Base-by-base conservation (phyloP, 176 grass and related monocot genomes). In the Dendrocalamus sinicus region DNA sequence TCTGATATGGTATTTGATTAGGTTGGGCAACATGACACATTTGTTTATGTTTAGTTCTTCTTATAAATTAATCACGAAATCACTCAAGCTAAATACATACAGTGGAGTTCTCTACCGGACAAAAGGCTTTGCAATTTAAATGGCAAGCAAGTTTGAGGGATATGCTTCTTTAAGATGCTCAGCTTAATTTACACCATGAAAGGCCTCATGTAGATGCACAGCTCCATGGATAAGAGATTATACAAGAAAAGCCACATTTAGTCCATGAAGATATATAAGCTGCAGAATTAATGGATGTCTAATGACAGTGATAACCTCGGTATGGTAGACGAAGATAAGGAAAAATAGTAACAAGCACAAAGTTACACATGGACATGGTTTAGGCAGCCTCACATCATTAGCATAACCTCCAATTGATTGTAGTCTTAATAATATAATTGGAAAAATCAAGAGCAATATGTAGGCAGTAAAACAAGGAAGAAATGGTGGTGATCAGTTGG, bases 81-180 rank as follows among this genome's bases (percentile, higher is more conserved):
- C 12, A 4, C 3, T 41, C 14, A 80, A 75, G 40, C 13, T 22
- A 75, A 74, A 43, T 22, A 68, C n/a, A 1, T n/a, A 81, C n/a
- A 12, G 7, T 48, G 9, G 55, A 77, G 45, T 22, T 45, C 24
- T 47, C 22, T 76, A 76, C 51, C 6, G 17, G 35, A 16, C 24
- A 81, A 45, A 78, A 35, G 17, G 45, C 43, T 77, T 55, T 70
- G 74, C 62, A 68, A 86, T 84, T 84, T 55, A 71, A 70, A 6
- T 46, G 22, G 8, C 16, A 51, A 84, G 45, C 7, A n/a, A 45
- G 26, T 64, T 13, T 16, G 16, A 50, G 7, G 63, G 57, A 62
- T 35, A 82, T 72, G 14, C 51, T 59, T 81, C 47, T 70, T 72
- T 37, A 72, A 44, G 52, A 10, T 26, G 32, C 8, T 81, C 39